phyloP scores from a whole-genome alignment of 305 asterid genomes.

The Rubia balearica region DNA sequence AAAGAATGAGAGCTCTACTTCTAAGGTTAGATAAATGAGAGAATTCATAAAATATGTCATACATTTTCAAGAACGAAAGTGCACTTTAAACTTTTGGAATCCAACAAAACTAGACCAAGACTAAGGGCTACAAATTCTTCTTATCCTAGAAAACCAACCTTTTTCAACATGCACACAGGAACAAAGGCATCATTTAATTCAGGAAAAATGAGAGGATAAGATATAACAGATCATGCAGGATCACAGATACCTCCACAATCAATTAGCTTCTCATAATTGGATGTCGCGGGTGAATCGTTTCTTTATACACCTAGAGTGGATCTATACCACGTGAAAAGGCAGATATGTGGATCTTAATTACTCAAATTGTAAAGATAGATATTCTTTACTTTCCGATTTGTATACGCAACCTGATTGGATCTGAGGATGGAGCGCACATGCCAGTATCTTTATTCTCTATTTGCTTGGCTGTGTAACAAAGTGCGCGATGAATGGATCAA shows the following conservation, averaged over 20 bases:
- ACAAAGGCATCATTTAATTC: neutral
- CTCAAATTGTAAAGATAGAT: neutral
- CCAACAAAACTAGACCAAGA: neutral
- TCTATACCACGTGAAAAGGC: neutral
- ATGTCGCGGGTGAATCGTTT: neutral
- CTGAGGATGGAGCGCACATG: neutral
- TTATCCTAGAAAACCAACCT: neutral
- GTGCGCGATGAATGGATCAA: constrained; percentile 3
- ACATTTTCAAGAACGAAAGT: neutral
- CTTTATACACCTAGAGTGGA: neutral
- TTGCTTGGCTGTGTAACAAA: too few species aligned
- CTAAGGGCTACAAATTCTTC: neutral
- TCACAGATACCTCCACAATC: neutral
- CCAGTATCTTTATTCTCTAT: neutral
- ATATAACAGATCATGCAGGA: neutral
- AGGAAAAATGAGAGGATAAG: too few species aligned
- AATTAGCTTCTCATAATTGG: neutral
- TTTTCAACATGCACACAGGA: neutral
- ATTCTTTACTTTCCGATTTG: neutral
- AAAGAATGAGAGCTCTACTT: too few species aligned
- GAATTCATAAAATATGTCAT: too few species aligned
- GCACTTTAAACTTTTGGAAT: neutral
- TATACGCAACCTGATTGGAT: neutral
- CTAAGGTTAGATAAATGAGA: too few species aligned
- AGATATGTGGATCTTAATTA: neutral